Evolutionary conservation across 2,329 filamentous ascomycete genomes (phyloP), one percentile per base, ranked within the genome.

Genomic region (Westerdykella aurantiaca): DNA sequence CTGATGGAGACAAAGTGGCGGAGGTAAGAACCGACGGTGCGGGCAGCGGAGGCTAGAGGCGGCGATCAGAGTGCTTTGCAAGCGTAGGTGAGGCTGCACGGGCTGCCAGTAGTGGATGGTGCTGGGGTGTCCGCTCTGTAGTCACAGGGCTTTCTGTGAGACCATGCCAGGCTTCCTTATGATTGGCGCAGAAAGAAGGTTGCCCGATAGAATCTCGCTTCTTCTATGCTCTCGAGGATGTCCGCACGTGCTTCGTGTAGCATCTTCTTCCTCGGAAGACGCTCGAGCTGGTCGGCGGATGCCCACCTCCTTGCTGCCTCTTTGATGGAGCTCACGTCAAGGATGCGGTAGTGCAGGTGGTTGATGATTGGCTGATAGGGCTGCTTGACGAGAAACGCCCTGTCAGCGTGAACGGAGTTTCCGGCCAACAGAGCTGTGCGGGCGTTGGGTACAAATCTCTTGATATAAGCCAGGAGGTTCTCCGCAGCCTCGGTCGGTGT

Each of bases 141-240:
- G 10, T 29, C 25, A 29, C 9, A 29, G 11, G 11, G 11, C 25
- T 29, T 9, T 12, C 10, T 29, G 25, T 29, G 11, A 10, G 25
- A 29, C 7, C 25, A 29, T 9, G 34, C 10, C n/a, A 38, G 29
- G 34, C 18, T 29, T 17, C 40, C 29, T 16, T 11, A 37, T 9
- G 25, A 29, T 29, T 29, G 25, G 21, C 14, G 13, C 29, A 23
- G n/a, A 42, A 94, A 94, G 43, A 95, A 78, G 14, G 71, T 72
- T 47, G 83, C 74, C 57, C 80, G 81, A 68, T 95, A 97, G 64
- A 86, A 96, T 58, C 73, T 81, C 43, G 91, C 91, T 72, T 98
- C 93, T 44, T 79, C 83, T 50, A 98, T 96, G 68, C 91, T 97
- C 72, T 98, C 93, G 48, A 96, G 68, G 45, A 98, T 95, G 67